A percentile compares a stretch with the other conserved stretches of the same genome.
These are phyloP conservation scores for Lasiodiplodia sp. DNA, from an alignment of 2,329 filamentous ascomycete genomes.

Conservation along the genomic window DNA sequence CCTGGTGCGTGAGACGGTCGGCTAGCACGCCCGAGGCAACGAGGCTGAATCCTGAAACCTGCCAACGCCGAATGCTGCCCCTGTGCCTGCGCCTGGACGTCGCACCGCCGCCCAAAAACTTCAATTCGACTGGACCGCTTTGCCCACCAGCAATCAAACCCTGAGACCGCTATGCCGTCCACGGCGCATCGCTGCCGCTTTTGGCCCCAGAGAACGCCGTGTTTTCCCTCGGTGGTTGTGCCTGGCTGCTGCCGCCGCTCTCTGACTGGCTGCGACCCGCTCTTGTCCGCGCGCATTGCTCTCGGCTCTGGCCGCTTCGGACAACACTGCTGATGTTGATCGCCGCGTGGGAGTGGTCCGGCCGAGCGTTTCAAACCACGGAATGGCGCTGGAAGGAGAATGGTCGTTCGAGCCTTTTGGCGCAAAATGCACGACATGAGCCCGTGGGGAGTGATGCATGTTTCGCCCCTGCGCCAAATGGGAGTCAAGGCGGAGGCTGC, in stretches of 20 bases:
- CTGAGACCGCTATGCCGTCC: slow-evolving; percentile 4
- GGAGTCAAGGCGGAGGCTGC: slow-evolving; percentile 8
- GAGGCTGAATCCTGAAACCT: slow-evolving; percentile 27
- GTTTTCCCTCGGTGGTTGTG: slow-evolving; percentile 5
- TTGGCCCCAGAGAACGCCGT: background rate
- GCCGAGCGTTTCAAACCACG: slow-evolving; percentile 18
- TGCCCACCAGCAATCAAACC: slow-evolving; percentile 4
- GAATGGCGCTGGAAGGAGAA: slow-evolving; percentile 7
- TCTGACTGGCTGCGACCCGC: background rate
- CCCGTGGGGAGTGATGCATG: slow-evolving; percentile 12
- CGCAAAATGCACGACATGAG: slow-evolving; percentile 7
- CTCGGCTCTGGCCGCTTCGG: background rate
- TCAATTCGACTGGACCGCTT: background rate
- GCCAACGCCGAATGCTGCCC: background rate
- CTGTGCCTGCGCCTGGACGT: slow-evolving; percentile 2
- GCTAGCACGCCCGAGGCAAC: slow-evolving; percentile 5
- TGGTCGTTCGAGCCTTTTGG: background rate
- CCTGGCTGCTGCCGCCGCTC: slow-evolving; percentile 3
- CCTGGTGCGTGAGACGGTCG: slow-evolving; percentile 15
- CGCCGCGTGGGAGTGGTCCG: background rate
- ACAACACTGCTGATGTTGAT: background rate
- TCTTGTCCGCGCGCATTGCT: background rate
- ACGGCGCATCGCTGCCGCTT: slow-evolving; percentile 17
- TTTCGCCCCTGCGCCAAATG: slow-evolving; percentile 28
- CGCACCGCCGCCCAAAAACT: background rate